Evolutionary conservation across 1,284 basidiomycete species (phyloP).

Genomic region (Laetiporus sulphureus): DNA sequence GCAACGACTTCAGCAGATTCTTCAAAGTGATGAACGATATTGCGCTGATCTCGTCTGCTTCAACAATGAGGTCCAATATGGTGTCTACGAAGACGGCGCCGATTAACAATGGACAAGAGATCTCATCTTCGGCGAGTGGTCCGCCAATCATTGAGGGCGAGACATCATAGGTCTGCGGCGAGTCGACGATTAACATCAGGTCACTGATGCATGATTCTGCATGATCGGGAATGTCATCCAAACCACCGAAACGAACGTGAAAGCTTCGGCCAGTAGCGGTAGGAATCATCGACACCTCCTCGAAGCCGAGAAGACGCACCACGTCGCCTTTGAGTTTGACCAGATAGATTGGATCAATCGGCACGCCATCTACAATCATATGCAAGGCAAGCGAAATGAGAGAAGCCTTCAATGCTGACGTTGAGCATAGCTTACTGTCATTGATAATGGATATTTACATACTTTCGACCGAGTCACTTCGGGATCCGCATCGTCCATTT

Average conservation of each 20-base stretch:
- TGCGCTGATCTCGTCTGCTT: constrained; percentile 33
- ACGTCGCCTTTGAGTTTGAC: constrained; percentile 58
- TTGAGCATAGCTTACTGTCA: neutral
- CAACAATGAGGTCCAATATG: constrained; percentile 40
- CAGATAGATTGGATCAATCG: constrained; percentile 42
- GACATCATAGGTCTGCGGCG: constrained; percentile 41
- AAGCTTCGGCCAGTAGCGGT: constrained; percentile 41
- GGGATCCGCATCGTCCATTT: too few species aligned
- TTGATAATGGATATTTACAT: neutral
- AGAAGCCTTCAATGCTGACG: constrained; percentile 36
- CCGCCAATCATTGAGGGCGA: constrained; percentile 43
- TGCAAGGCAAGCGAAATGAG: constrained; percentile 51
- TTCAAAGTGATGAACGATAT: constrained; percentile 51
- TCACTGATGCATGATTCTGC: constrained; percentile 52
- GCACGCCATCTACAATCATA: constrained; percentile 57
- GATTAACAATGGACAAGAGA: constrained; percentile 38
- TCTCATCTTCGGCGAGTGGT: constrained; percentile 37
- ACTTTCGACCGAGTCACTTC: too few species aligned
- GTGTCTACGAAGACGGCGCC: constrained; percentile 61
- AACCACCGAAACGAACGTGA: constrained; percentile 44
- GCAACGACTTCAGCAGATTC: constrained; percentile 51
- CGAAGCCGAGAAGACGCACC: constrained; percentile 49
- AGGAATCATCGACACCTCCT: constrained; percentile 38
- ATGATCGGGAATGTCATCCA: constrained; percentile 33
- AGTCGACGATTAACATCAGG: constrained; percentile 51